These are phyloP conservation scores for Hyaloperonospora brassicae DNA, from an alignment of 352 stramenopile genomes.

Conservation along the genomic window DNA sequence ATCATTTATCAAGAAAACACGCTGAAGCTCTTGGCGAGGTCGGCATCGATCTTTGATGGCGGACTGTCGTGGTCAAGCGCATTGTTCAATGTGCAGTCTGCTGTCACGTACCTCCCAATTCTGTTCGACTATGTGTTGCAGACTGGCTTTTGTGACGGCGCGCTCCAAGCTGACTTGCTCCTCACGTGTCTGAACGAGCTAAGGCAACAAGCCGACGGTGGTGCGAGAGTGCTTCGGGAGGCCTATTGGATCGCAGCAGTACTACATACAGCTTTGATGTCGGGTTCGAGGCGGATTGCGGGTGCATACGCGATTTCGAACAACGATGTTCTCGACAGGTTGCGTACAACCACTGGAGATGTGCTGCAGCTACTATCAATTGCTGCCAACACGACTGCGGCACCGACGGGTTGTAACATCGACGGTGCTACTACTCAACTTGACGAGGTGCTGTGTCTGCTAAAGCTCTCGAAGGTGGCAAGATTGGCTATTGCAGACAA, in stretches of 20 bases:
- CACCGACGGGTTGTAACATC: background rate
- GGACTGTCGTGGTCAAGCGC: conserved; percentile 18
- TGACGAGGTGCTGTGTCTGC: conserved; percentile 10
- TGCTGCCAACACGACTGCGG: background rate
- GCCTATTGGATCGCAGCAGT: conserved; percentile 35
- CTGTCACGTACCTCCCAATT: conserved; percentile 27
- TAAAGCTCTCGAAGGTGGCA: conserved; percentile 11
- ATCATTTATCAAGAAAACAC: conserved; percentile 29
- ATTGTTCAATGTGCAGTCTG: conserved; percentile 20
- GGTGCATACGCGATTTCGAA: conserved; percentile 8
- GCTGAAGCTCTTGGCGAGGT: conserved; percentile 18
- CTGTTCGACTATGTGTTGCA: conserved; percentile 32
- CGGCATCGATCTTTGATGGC: conserved; percentile 15
- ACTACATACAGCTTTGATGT: conserved; percentile 33
- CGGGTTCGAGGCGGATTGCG: conserved; percentile 18
- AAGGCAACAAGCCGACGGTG: background rate
- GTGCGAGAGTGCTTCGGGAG: conserved; percentile 11
- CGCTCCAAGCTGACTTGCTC: conserved; percentile 13
- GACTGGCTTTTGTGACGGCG: conserved; percentile 16
- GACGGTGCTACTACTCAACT: background rate
- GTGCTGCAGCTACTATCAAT: conserved; percentile 13
- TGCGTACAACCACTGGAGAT: conserved; percentile 11
- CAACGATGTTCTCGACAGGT: background rate
- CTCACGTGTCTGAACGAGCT: conserved; percentile 18
- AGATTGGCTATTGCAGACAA: conserved; percentile 12